Evolutionary conservation across 2,329 filamentous ascomycete genomes (phyloP), one percentile per base, ranked within the genome.

Genomic region (Drechmeria coniospora): DNA sequence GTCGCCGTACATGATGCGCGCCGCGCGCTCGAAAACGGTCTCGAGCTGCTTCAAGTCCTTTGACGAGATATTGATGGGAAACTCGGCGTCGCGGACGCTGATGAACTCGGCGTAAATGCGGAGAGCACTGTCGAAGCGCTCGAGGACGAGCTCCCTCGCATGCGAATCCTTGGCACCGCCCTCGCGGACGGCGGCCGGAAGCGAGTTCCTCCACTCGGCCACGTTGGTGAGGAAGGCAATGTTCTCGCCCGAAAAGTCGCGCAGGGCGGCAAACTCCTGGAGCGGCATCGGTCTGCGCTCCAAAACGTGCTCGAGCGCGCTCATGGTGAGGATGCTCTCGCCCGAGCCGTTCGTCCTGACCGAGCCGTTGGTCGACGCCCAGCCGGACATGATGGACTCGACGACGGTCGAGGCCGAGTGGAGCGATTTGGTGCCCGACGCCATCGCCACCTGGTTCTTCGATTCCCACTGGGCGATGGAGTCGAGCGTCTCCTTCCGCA

Each of bases 161-260:
- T 26, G 46, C 20, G 32, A 24, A 5, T 42, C 38, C 3, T 29
- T 30, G 1, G 29, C 10, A 3, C 20, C 25, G 19, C 38, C 42
- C 28, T 42, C 37, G n/a, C 34, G 36, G 1, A 40, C 26, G 2
- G 36, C 21, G 1, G 23, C 21, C 0, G 51, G 47, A 25, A 51
- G 45, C 2, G 46, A 49, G 3, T 43, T 39, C 43, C 67, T 72
- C 67, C 69, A 78, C 26, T 61, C 56, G 2, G 59, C 51, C 2
- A 75, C 61, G n/a, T 57, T 54, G 7, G 59, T 69, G 3, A 79
- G 53, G 44, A 79, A 79, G 19, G 72, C 65, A 36, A 79, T 73
- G 42, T 80, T 80, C 45, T 80, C 75, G 10, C 73, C 74, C 0
- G 74, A 78, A 42, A 79, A 79, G 38, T 79, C 75, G 20, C 65